phyloP scores from a whole-genome alignment of 1,284 basidiomycete species.

The Pseudozyma pruni region DNA sequence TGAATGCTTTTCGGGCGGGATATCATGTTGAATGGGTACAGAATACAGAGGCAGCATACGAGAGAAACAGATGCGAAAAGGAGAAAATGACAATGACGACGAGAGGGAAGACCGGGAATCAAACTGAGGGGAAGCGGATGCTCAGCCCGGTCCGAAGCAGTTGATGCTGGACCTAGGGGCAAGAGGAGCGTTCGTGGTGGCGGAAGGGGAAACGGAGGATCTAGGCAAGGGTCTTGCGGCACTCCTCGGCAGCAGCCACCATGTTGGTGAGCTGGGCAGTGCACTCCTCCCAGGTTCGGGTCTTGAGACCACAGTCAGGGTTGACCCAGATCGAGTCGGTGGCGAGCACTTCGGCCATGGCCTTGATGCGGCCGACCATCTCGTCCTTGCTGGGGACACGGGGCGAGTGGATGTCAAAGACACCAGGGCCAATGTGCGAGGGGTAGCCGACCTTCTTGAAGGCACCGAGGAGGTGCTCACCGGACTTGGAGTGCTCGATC shows the following conservation, averaged over 20 bases:
- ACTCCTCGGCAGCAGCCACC: constrained; percentile 77
- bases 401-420: constrained; percentile 96
- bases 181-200: constrained; percentile 6
- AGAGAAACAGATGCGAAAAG: constrained; percentile 20
- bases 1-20: no score
- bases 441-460: constrained; percentile 97
- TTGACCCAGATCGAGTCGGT: constrained; percentile 78
- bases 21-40: constrained; percentile 56
- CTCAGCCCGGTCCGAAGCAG: constrained; percentile 28
- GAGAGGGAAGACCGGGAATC: constrained; percentile 16
- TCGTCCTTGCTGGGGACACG: constrained; percentile 89
- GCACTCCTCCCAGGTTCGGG: constrained; percentile 71
- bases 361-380: constrained; percentile 90
- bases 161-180: constrained; percentile 33
- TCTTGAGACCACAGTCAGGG: constrained; percentile 78
- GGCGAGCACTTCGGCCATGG: constrained; percentile 72
- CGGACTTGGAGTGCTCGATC: constrained; percentile 79
- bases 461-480: constrained; percentile 85
- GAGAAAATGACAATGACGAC: constrained; percentile 27
- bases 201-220: not conserved
- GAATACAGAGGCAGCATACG: constrained; percentile 37
- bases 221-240: constrained; percentile 74
- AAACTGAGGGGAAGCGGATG: constrained; percentile 19
- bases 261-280: constrained; percentile 72
- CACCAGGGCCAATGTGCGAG: constrained; percentile 96